Base-by-base conservation (phyloP, 2,329 filamentous ascomycete genomes). In the Chaetoscypha palmicola region DNA sequence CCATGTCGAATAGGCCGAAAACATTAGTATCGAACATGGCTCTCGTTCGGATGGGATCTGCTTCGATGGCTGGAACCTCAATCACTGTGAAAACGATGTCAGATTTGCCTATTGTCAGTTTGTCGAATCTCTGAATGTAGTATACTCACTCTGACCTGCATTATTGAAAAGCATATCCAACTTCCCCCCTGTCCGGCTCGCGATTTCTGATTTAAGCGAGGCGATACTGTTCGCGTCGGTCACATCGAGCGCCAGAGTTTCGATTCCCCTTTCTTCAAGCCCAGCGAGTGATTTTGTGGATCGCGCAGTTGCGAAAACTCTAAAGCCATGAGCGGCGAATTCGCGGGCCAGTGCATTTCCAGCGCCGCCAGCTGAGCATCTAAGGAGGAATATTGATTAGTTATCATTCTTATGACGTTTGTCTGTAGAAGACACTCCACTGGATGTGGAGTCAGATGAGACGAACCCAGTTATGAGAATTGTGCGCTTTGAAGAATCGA, bases 121-220 rank as follows among this genome's bases (percentile, higher is more conserved):
- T n/a, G n/a, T n/a, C n/a, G n/a, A n/a, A n/a, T n/a, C n/a, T n/a
- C n/a, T n/a, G n/a, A n/a, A n/a, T n/a, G n/a, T n/a, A n/a, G n/a
- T n/a, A n/a, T n/a, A n/a, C 43, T 17, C 41, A 53, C 46, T 53
- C 47, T 8, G 66, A 2, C 50, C 49, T 17, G 68, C 64, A 53
- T 71, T 71, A 52, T 71, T 71, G 45, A 70, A 56, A 2, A 71
- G 62, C 17, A 69, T 58, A 42, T 70, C 63, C 7, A 71, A 58
- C 14, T 20, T 43, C 22, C 45, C 45, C 19, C 49, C 60, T 0
- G 64, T 62, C 9, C 59, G 54, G 10, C 45, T 45, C 9, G 53
- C 41, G 22, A 62, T 61, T 1, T 60, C 59, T 5, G 43, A 35
- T 31, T 35, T 46, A 30, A 45, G 35, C 21, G 17, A 21, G 1